These are phyloP conservation scores for Dalbergia cochinchinensis DNA, from an alignment of 306 rosid species.

Conservation along the genomic window DNA sequence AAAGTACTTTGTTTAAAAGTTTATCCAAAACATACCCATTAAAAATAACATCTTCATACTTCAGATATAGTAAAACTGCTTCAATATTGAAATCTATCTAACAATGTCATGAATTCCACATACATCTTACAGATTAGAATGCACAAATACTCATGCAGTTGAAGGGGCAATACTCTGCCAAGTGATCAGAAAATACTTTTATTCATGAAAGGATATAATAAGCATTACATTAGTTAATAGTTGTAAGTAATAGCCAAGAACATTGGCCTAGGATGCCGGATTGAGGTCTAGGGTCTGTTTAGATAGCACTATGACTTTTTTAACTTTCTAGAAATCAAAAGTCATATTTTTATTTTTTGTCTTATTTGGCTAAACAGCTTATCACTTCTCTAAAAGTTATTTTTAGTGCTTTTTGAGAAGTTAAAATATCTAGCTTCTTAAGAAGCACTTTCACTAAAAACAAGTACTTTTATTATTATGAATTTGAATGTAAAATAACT, in stretches of 20 bases:
- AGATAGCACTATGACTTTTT: too few relatives aligned
- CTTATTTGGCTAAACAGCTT: too few relatives aligned
- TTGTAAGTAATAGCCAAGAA: neutral
- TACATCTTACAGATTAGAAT: neutral
- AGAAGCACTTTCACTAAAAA: too few relatives aligned
- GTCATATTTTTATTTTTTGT: too few relatives aligned
- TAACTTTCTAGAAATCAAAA: too few relatives aligned
- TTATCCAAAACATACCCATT: too few relatives aligned
- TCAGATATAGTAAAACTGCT: neutral
- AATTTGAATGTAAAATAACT: too few relatives aligned
- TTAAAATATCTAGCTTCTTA: too few relatives aligned
- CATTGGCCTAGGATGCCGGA: constrained; percentile 5
- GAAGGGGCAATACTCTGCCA: constrained; percentile 17
- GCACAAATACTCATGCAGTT: constrained; percentile 16
- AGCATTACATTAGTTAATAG: neutral
- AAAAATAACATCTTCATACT: neutral
- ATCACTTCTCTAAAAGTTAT: too few relatives aligned
- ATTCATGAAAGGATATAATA: neutral
- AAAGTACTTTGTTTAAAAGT: neutral
- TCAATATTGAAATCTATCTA: constrained; percentile 17
- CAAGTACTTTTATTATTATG: too few relatives aligned
- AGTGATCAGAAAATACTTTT: neutral
- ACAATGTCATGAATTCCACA: neutral
- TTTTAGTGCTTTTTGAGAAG: too few relatives aligned
- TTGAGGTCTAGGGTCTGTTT: too few relatives aligned